These are phyloP conservation scores for Avena sativa DNA, from an alignment of 176 grass and related monocot species.

Conservation along the genomic window DNA sequence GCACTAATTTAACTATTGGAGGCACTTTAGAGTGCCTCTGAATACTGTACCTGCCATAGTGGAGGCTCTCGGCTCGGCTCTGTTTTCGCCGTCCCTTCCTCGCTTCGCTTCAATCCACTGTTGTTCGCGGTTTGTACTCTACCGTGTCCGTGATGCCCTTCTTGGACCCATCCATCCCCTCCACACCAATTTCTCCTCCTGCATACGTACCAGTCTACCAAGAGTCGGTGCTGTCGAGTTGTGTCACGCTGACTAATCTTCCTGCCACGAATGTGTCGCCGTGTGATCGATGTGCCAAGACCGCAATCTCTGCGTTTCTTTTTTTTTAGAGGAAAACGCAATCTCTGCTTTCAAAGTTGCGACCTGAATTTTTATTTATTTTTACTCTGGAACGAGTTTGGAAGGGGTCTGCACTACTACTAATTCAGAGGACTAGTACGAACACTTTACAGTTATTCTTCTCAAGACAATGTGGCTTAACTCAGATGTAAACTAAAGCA, in stretches of 20 bases:
- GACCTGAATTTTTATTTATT: not conserved
- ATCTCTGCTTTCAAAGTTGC: not conserved
- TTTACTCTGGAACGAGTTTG: not conserved
- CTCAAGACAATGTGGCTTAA: not conserved
- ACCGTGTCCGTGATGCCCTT: constrained; percentile 52
- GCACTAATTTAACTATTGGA: too few species aligned
- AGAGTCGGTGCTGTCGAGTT: not conserved
- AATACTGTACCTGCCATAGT: too few species aligned
- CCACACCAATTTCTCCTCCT: not conserved
- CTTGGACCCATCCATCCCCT: constrained; percentile 33
- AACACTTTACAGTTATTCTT: not conserved
- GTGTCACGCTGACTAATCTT: not conserved
- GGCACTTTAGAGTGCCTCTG: too few species aligned
- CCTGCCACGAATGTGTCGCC: not conserved
- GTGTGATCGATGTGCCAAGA: not conserved
- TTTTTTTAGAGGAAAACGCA: too few species aligned
- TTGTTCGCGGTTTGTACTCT: constrained; percentile 28
- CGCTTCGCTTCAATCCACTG: not conserved
- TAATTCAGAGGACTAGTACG: not conserved
- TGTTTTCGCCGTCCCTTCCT: constrained; percentile 30
- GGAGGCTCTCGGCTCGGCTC: too few species aligned
- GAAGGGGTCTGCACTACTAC: not conserved
- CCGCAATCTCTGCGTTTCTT: too few species aligned
- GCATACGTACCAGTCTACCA: not conserved
- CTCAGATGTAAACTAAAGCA: not conserved